Evolutionary conservation across 2,329 filamentous ascomycete genomes (phyloP).

Genomic region (Tolypocladium cylindrosporum): DNA sequence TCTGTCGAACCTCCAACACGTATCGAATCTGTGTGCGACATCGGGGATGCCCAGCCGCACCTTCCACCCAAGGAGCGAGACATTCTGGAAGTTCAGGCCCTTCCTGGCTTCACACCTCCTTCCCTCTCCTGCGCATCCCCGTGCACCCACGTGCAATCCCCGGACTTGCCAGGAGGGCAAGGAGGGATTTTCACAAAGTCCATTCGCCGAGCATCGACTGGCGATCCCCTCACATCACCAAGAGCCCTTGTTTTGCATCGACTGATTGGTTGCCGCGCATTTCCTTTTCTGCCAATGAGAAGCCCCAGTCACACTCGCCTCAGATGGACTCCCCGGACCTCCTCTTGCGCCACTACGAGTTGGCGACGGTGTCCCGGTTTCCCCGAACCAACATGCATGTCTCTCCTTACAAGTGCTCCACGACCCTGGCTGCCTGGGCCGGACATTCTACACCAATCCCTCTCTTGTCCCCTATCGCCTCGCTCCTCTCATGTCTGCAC

Average conservation of each 20-base stretch:
- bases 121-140: not conserved
- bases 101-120: constrained; percentile 3
- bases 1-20: not conserved
- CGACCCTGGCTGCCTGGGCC: too few relatives aligned
- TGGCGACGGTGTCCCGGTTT: not conserved
- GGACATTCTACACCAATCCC: not conserved
- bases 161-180: not conserved
- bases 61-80: constrained; percentile 1
- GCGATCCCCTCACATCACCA: not conserved
- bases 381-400: constrained; percentile 3
- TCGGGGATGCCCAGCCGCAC: not conserved
- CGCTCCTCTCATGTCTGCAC: not conserved
- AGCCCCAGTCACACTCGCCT: not conserved
- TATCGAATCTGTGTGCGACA: not conserved
- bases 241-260: constrained; percentile 2
- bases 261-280: constrained; percentile 1
- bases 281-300: constrained; percentile 4
- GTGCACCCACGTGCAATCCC: not conserved
- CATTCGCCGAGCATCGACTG: constrained; percentile 9
- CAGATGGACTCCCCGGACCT: not conserved
- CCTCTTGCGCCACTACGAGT: not conserved
- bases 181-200: not conserved
- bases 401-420: constrained; percentile 3
- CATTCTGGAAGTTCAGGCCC: constrained; percentile 8
- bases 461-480: not conserved